Evolutionary conservation across 352 stramenopile genomes (phyloP).

Genomic region (Phytophthora podocarpi): DNA sequence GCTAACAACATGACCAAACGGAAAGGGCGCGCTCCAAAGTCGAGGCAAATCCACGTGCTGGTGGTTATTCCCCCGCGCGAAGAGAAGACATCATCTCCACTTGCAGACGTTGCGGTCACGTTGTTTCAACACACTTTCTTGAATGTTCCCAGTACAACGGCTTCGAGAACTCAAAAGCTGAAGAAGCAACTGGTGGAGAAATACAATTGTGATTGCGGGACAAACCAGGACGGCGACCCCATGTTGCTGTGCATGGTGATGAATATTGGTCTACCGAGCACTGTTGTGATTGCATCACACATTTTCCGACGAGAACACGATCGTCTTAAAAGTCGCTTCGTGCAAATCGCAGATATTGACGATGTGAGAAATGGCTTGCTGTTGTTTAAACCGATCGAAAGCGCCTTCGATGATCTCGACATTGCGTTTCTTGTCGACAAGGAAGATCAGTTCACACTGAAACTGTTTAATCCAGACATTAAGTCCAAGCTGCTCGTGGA

Average conservation of each 20-base stretch:
- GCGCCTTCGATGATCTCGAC: constrained; percentile 14
- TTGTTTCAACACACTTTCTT: constrained; percentile 10
- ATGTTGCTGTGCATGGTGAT: constrained; percentile 20
- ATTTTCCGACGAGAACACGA: constrained; percentile 20
- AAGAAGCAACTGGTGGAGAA: constrained; percentile 9
- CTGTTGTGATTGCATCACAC: constrained; percentile 20
- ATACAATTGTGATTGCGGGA: constrained; percentile 10
- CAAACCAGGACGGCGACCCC: constrained; percentile 7
- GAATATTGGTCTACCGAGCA: constrained; percentile 13
- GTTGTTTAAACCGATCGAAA: constrained; percentile 22
- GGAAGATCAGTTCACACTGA: constrained; percentile 14
- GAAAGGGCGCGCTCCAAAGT: neutral
- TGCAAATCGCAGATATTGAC: constrained; percentile 22
- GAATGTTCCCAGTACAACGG: constrained; percentile 14
- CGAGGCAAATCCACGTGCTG: constrained; percentile 5
- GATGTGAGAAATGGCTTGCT: constrained; percentile 20
- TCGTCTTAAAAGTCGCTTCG: constrained; percentile 4
- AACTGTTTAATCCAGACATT: constrained; percentile 12
- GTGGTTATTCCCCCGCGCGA: constrained; percentile 16
- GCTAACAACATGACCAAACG: too few relatives aligned
- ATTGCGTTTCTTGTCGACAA: constrained; percentile 22
- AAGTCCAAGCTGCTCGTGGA: constrained; percentile 5
- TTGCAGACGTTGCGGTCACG: too few relatives aligned
- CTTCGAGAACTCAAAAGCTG: constrained; percentile 17
- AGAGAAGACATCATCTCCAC: too few relatives aligned